These are phyloP conservation scores for Babjeviella inositovora DNA, from an alignment of 805 yeast species.

Conservation along the genomic window DNA sequence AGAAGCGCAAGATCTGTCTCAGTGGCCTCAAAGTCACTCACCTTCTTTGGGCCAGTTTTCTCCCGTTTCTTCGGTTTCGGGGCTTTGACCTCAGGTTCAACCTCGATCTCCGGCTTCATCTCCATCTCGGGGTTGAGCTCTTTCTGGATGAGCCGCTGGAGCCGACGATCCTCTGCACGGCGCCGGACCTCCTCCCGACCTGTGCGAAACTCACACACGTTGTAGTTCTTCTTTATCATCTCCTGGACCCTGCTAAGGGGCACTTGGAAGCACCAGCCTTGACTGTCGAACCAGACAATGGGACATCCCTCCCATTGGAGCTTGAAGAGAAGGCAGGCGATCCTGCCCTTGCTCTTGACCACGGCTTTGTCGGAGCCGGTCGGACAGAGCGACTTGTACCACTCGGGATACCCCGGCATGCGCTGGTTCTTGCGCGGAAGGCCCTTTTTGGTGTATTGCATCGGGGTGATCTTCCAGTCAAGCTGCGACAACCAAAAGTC, in stretches of 20 bases:
- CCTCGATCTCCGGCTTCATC: no score
- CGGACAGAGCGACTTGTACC: conserved; percentile 59
- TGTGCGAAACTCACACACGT: no score
- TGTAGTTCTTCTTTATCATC: conserved; percentile 21
- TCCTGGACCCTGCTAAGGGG: conserved; percentile 17
- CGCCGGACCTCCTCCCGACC: no score
- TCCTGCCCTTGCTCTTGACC: conserved; percentile 58
- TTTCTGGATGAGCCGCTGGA: no score
- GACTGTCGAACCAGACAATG: conserved; percentile 56
- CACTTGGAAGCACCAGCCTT: conserved; percentile 85
- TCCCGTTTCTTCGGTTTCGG: no score
- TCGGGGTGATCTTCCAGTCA: conserved; percentile 65
- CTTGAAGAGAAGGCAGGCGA: conserved; percentile 60
- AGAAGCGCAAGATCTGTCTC: neutral
- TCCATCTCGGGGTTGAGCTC: no score
- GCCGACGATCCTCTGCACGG: no score
- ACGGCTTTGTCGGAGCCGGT: conserved; percentile 21
- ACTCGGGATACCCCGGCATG: conserved; percentile 82
- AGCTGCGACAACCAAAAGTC: conserved; percentile 90
- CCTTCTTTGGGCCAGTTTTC: no score
- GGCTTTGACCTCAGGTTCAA: no score
- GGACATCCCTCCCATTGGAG: conserved; percentile 81
- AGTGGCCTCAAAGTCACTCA: neutral
- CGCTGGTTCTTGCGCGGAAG: conserved; percentile 57
- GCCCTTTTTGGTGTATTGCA: conserved; percentile 52